Base-by-base conservation (phyloP, 169 alveolate species). In the Cryptosporidium meleagridis region DNA sequence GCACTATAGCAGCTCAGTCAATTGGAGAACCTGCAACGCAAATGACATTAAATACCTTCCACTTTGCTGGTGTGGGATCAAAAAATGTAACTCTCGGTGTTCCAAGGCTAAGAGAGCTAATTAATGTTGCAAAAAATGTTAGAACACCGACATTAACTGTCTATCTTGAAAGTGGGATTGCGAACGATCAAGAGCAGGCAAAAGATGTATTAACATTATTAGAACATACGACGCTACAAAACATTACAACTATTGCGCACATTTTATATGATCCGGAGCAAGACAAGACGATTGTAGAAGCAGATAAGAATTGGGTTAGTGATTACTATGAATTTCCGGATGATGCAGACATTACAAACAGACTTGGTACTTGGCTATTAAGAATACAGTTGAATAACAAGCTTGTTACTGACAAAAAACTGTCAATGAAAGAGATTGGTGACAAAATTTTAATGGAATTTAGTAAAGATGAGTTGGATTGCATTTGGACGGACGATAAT, bases 1-100 rank as follows among this genome's bases (percentile, higher is more conserved):
- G 99, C 1, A 98, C 99, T 31, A 95, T 98, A 29, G 99, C 99
- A 5, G 99, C 99, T 5, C 99, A 99, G 93, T 97, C 99, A n/a
- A 97, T 99, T 37, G 99, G 99, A 68, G 99, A 99, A 87, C 99
- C 99, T 23, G 99, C 99, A 6, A 99, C 99, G 16, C 99, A 99
- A 93, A 99, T 99, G 99, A 99, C 99, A 21, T 94, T 99, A 68
- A 99, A 99, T 94, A 99, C 99, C 45, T 99, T 99, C 96, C 99
- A 99, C 94, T 98, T 98, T 93, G 99, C 99, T 29, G 99, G 99
- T 61, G 99, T 98, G 41, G 98, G 99, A 33, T 96, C 99, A 55
- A 98, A 98, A 94, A 99, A 99, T 95, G 99, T 99, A 59, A 99
- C 99, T 23, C 95, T 99, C 75, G 99, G 99, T 72, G 98, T 97